Base-by-base conservation (phyloP, 1,284 basidiomycete species). In the Xerocomus minutiporus region DNA sequence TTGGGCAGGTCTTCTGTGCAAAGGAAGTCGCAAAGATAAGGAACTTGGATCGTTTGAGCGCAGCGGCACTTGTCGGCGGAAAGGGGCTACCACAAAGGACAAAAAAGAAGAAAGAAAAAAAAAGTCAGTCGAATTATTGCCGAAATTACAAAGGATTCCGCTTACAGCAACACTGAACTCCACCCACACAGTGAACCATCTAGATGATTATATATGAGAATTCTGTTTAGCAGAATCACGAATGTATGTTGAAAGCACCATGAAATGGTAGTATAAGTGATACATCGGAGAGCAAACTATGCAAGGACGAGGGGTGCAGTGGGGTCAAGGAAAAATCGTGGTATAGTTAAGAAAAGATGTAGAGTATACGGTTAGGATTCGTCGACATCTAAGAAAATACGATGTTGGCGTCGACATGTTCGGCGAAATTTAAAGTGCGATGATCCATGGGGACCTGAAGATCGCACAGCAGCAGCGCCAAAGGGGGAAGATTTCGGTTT, bases 261-360 rank as follows among this genome's bases (percentile, higher is more conserved):
- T 45, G 51, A 53, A 45, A 46, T 42, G 36, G 52, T 56, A 57
- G 48, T 51, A 57, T 61, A 68, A 51, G 56, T 51, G 63, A 41
- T 67, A 67, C 69, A 71, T 68, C 38, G 45, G 50, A 48, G 48
- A 62, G 57, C 55, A 61, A 56, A 55, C 59, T 70, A 70, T 67
- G 65, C 66, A 58, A 50, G 52, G 55, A 44, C 39, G 54, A 56
- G 46, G 35, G 41, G 39, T 46, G 60, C 51, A 56, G 47, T 42
- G 49, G 48, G 45, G 51, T 32, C 28, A 53, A 52, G 51, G 48
- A 35, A 51, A 52, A 57, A 35, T 48, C 41, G 48, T 64, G 66
- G 66, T 67, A 67, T 67, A 64, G 57, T 67, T 51, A 23, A 35
- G 51, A 56, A 56, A 34, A 58, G 47, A 55, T 48, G 59, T 69